Evolutionary conservation across 257 asterid genomes (phyloP), one percentile per base, ranked within the genome.

Genomic region (Gardenia jasminoides): DNA sequence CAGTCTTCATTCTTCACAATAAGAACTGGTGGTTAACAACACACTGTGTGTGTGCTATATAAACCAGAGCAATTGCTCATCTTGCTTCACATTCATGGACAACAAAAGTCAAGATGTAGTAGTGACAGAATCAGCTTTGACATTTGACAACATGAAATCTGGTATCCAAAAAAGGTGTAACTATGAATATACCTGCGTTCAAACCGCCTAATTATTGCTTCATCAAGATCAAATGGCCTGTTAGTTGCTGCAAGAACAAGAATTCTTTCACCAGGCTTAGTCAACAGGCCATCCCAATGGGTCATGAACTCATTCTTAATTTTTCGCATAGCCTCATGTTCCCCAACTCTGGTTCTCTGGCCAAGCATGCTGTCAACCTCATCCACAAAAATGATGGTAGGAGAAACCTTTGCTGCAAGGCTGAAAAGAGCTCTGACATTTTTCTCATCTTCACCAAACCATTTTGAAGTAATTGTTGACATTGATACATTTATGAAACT

Each of bases 331-430:
- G 98, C 99, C 87, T 96, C 99, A 1, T 93, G 98, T 88, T 96
- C 99, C 61, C 98, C 98, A 0, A 87, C 97, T 86, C 97, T 88
- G 10, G 97, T 91, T 83, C 99, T 83, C 86, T 93, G 98, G 77
- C 99, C 99, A 17, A 96, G 96, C 98, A 96, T 96, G 81, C 99
- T 96, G 79, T 96, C 99, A 66, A 96, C 99, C 87, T 96, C 99
- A 59, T 96, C 99, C 77, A 96, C 97, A 72, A 96, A 96, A 72
- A 96, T 91, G 67, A 96, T 93, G 0, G 98, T 93, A 0, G 99
- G 98, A 67, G 99, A 89, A 80, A 96, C 97, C 86, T 96, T 96
- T 10, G 97, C 93, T 11, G 99, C 99, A 31, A 96, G 98, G 28
- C 97, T 88, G 90, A 96, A 96, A 80, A 96, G 97, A 66, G 99